Conservation (phyloP, 1,139 yeast genomes). For the Saccharomycopsis hybrid region DNA sequence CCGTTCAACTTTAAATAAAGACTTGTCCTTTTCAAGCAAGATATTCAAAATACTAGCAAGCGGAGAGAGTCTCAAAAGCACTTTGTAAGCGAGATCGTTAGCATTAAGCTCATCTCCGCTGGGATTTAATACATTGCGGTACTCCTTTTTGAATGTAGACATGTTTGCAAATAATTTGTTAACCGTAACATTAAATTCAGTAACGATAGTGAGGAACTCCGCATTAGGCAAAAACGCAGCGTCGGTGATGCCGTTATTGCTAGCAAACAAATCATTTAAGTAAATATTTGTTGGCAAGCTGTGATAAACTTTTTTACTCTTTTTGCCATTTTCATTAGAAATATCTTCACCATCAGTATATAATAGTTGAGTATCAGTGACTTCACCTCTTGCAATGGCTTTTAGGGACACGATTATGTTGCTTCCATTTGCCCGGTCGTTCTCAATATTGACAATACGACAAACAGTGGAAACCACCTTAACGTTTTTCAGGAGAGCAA, state of each 20-base stretch:
- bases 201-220: no score
- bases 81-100: no score
- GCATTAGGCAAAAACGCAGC: no score
- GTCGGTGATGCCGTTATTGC: neutral
- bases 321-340: no score
- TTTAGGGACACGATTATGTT: slow-evolving; percentile 2
- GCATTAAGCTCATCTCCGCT: no score
- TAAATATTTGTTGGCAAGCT: neutral
- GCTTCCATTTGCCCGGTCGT: neutral
- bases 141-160: no score
- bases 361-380: no score
- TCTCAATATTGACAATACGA: slow-evolving; percentile 2
- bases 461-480: slow-evolving; percentile 8
- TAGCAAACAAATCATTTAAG: neutral
- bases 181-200: no score
- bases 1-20: slow-evolving; percentile 24
- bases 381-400: slow-evolving; percentile 10
- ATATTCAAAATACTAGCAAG: slow-evolving; percentile 52
- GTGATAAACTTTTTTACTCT: neutral
- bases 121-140: no score
- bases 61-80: slow-evolving; percentile 46
- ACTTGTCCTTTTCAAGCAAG: slow-evolving; percentile 38
- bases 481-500: no score
- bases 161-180: no score
- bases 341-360: neutral